phyloP scores from a whole-genome alignment of 306 rosid genomes.

The Vachellia collinsii region DNA sequence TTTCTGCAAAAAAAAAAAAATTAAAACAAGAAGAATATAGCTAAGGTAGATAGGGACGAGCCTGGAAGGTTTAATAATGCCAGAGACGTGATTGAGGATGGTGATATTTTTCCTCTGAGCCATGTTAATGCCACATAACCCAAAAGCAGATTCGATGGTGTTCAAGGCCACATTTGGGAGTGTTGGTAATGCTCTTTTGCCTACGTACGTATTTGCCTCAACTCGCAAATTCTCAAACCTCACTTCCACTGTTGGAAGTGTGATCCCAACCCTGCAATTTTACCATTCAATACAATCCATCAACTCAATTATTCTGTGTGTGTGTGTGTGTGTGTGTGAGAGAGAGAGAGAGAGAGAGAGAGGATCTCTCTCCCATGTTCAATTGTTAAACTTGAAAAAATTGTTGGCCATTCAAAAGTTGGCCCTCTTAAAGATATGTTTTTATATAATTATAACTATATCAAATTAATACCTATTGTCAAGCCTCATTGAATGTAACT shows the following conservation, averaged over 20 bases:
- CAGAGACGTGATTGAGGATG: slow-evolving; percentile 80
- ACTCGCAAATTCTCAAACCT: slow-evolving; percentile 67
- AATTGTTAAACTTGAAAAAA: no score
- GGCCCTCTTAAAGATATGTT: no score
- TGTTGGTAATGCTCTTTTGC: slow-evolving; percentile 84
- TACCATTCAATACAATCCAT: background rate
- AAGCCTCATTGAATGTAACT: no score
- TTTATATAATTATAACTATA: no score
- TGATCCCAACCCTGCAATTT: slow-evolving; percentile 77
- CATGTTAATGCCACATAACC: slow-evolving; percentile 57
- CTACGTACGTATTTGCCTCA: slow-evolving; percentile 74
- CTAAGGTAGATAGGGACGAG: slow-evolving; percentile 2
- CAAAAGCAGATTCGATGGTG: slow-evolving; percentile 63
- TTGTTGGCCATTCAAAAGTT: no score
- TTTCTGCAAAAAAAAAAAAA: no score
- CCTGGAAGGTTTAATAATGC: slow-evolving; percentile 93
- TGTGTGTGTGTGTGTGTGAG: no score
- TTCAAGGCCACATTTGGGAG: slow-evolving; percentile 76
- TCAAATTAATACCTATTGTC: no score
- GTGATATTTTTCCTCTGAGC: slow-evolving; percentile 74
- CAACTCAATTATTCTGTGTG: background rate
- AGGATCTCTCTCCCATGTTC: background rate
- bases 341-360: background rate
- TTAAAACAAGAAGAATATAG: no score
- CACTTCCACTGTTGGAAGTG: slow-evolving; percentile 84